A percentile compares a stretch with the other conserved stretches of the same genome.
These are phyloP conservation scores for Solanum chiquidenum DNA, from an alignment of 257 asterid species.

Conservation along the genomic window DNA sequence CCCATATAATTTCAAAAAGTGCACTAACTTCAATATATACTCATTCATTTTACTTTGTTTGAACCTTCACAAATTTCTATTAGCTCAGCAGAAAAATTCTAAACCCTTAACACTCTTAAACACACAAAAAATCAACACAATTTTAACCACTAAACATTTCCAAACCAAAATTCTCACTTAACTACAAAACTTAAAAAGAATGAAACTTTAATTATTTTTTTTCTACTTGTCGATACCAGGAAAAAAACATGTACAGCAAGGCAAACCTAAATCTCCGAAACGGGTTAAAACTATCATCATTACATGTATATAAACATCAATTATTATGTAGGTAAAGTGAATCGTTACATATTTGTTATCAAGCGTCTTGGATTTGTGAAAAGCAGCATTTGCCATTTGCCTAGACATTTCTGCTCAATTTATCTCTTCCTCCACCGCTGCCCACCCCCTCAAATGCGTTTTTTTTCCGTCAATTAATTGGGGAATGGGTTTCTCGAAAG, in stretches of 20 bases:
- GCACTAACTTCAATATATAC: background rate
- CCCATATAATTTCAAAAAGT: background rate
- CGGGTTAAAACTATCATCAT: background rate
- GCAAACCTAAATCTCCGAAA: background rate
- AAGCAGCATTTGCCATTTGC: constrained; percentile 40
- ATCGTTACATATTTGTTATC: constrained; percentile 47
- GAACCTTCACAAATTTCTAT: background rate
- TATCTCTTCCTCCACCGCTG: background rate
- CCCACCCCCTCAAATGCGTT: background rate
- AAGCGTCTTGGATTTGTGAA: constrained; percentile 54
- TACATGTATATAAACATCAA: background rate
- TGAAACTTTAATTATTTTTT: too few species aligned
- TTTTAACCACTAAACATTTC: background rate
- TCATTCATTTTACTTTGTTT: background rate
- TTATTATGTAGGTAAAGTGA: background rate
- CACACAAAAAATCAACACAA: background rate
- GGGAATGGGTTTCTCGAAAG: background rate
- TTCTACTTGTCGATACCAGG: background rate
- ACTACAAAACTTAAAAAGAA: background rate
- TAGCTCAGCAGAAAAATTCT: background rate
- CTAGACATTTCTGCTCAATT: constrained; percentile 29
- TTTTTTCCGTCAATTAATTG: background rate
- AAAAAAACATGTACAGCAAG: background rate
- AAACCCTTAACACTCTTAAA: background rate
- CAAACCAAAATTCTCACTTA: background rate